Evolutionary conservation across 805 yeast genomes (phyloP).

Genomic region (Hanseniaspora guilliermondii): DNA sequence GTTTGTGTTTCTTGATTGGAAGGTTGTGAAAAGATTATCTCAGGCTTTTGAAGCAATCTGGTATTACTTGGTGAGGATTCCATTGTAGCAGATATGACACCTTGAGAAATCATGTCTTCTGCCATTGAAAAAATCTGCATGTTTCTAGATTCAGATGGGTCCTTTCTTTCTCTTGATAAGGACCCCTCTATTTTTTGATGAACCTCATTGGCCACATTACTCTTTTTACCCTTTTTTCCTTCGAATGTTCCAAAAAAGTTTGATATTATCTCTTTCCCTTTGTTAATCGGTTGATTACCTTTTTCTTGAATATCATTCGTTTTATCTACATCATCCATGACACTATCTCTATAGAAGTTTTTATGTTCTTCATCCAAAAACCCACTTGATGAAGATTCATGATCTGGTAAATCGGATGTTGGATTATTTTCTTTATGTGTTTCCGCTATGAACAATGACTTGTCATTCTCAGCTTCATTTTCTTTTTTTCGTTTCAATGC

Average conservation of each 20-base stretch:
- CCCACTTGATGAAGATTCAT: background rate
- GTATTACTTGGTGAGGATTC: background rate
- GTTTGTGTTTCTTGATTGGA: background rate
- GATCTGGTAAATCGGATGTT: background rate
- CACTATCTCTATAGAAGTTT: background rate
- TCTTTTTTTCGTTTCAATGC: background rate
- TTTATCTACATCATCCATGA: background rate
- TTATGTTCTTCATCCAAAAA: background rate
- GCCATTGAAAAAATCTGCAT: background rate
- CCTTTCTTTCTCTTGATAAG: background rate
- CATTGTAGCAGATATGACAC: background rate
- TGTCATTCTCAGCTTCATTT: background rate
- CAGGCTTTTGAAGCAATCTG: background rate
- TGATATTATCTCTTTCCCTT: background rate
- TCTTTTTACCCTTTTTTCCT: too few species aligned
- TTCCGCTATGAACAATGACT: background rate
- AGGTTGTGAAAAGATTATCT: background rate
- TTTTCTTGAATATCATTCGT: background rate
- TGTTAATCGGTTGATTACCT: background rate
- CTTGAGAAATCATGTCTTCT: background rate
- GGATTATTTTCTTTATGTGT: background rate
- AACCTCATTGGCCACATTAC: too few species aligned
- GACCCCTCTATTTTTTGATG: background rate
- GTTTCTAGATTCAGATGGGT: background rate
- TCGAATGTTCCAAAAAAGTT: background rate